Evolutionary conservation across 345 rosid species (phyloP).

Genomic region (Stellera chamaejasme): DNA sequence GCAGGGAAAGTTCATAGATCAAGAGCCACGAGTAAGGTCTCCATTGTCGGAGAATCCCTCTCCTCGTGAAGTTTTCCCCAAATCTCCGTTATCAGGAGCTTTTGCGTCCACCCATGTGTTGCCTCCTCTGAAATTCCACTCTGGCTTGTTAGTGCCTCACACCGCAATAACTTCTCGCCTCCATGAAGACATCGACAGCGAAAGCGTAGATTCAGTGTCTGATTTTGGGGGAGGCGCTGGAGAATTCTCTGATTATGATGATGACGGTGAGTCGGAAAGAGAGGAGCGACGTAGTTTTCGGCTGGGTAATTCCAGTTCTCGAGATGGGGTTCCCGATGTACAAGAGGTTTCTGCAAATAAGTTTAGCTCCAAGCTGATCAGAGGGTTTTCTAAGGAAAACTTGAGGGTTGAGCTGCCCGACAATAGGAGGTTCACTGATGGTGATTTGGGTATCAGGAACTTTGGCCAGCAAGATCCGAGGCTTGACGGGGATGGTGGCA

Average conservation of each 20-base stretch:
- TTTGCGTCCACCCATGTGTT: slow-evolving; percentile 33
- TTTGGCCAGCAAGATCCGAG: slow-evolving; percentile 23
- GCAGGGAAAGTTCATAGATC: slow-evolving; percentile 34
- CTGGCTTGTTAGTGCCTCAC: slow-evolving; percentile 42
- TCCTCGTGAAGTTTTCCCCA: slow-evolving; percentile 26
- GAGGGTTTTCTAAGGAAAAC: slow-evolving; percentile 52
- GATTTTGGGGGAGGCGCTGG: slow-evolving; percentile 21
- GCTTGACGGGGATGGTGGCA: slow-evolving; percentile 26
- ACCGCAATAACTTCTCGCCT: slow-evolving; percentile 26
- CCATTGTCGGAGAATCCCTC: slow-evolving; percentile 54
- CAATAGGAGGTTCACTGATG: slow-evolving; percentile 48
- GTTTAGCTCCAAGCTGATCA: slow-evolving; percentile 32
- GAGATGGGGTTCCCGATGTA: slow-evolving; percentile 24
- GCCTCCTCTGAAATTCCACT: slow-evolving; percentile 54
- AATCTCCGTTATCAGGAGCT: slow-evolving; percentile 30
- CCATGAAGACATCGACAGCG: slow-evolving; percentile 25
- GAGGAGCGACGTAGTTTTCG: no score
- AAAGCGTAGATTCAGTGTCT: slow-evolving; percentile 61
- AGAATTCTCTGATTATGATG: slow-evolving; percentile 30
- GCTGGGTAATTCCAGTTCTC: slow-evolving; percentile 7
- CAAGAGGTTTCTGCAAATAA: slow-evolving; percentile 26
- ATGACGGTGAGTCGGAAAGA: slow-evolving; percentile 21
- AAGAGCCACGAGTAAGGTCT: slow-evolving; percentile 46
- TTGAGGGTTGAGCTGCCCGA: slow-evolving; percentile 64
- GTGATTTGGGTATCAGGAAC: slow-evolving; percentile 29